phyloP scores from a whole-genome alignment of 331 rosid genomes.

The Stylosanthes scabra region DNA sequence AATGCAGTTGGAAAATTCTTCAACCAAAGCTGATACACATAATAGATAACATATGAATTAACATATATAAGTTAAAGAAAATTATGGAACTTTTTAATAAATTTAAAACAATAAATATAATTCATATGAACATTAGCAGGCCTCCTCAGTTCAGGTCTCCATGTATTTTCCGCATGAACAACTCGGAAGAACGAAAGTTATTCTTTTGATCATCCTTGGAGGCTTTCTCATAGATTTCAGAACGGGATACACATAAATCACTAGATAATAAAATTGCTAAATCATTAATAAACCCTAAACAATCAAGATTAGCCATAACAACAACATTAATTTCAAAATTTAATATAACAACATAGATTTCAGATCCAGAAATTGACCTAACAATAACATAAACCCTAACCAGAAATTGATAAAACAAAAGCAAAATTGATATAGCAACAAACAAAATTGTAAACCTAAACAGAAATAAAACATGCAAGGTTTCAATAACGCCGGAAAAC shows the following conservation, averaged over 20 bases:
- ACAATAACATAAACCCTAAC: too few species aligned
- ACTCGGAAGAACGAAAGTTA: conserved; percentile 52
- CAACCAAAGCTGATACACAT: neutral
- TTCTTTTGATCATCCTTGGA: conserved; percentile 41
- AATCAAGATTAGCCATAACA: too few species aligned
- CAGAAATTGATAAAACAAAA: too few species aligned
- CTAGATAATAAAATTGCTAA: neutral
- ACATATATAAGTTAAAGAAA: neutral
- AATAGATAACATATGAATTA: neutral
- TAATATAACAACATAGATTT: too few species aligned
- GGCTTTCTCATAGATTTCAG: conserved; percentile 4
- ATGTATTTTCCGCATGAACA: conserved; percentile 38
- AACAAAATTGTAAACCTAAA: too few species aligned
- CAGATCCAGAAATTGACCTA: too few species aligned
- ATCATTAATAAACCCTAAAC: too few species aligned
- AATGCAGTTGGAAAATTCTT: neutral
- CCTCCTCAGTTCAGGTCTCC: conserved; percentile 66
- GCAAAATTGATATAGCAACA: too few species aligned
- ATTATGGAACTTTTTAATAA: neutral
- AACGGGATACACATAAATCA: neutral
- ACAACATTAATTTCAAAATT: too few species aligned
- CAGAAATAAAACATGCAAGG: too few species aligned
- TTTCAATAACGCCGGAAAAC: too few species aligned
- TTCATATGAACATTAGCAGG: conserved; percentile 6
- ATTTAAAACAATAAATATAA: too few species aligned